These are phyloP conservation scores for Aspergillus felis DNA, from an alignment of 2,329 filamentous ascomycete genomes.

Conservation along the genomic window DNA sequence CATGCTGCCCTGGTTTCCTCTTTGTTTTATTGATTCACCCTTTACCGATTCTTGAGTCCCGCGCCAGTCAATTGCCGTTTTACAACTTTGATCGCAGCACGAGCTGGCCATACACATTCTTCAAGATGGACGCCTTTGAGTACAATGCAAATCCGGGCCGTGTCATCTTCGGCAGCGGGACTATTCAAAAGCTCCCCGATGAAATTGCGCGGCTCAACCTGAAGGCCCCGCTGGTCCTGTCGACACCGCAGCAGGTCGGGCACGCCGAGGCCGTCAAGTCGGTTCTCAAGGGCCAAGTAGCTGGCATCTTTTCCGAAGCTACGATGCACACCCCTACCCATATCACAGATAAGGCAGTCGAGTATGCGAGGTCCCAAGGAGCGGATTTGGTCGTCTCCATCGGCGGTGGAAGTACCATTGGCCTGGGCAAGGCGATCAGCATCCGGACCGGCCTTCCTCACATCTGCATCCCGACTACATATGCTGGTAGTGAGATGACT, in stretches of 20 bases:
- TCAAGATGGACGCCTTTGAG: slow-evolving; percentile 51
- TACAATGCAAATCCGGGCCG: slow-evolving; percentile 53
- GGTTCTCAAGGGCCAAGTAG: slow-evolving; percentile 46
- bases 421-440: slow-evolving; percentile 58
- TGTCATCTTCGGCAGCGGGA: slow-evolving; percentile 56
- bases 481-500: slow-evolving; percentile 62
- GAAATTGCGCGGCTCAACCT: slow-evolving; percentile 45
- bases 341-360: slow-evolving; percentile 56
- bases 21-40: background rate
- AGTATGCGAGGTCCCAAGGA: slow-evolving; percentile 40
- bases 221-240: slow-evolving; percentile 53
- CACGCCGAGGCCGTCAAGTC: slow-evolving; percentile 45
- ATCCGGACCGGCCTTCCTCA: slow-evolving; percentile 53
- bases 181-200: slow-evolving; percentile 46
- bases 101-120: background rate
- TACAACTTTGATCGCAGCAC: background rate
- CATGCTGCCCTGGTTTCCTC: background rate
- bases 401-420: slow-evolving; percentile 60
- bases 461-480: slow-evolving; percentile 60
- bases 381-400: slow-evolving; percentile 59
- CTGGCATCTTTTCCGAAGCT: slow-evolving; percentile 53
- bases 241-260: slow-evolving; percentile 49
- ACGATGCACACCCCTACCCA: slow-evolving; percentile 61
- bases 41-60: background rate
- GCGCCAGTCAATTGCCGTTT: background rate